A percentile compares a stretch with the other conserved stretches of the same genome.
Evolutionary conservation across 129 eudicot genomes (phyloP).

Genomic region (carrot (Daucus carota)): DNA sequence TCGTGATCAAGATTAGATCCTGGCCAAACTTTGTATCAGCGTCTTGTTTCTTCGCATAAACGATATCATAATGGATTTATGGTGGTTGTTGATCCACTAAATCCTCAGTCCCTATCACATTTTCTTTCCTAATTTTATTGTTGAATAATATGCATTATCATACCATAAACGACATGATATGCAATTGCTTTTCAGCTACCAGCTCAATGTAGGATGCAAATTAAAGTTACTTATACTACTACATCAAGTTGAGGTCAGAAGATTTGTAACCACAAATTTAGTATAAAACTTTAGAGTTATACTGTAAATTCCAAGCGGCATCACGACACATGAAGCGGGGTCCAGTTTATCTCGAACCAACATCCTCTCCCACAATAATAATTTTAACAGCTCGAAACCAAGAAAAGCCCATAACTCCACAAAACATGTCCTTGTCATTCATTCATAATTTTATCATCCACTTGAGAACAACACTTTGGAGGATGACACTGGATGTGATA

Average conservation of each 20-base stretch:
- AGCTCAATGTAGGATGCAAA: too few relatives aligned
- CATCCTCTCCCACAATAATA: background rate
- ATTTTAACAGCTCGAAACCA: background rate
- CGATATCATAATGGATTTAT: background rate
- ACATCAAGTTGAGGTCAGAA: background rate
- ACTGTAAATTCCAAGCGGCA: background rate
- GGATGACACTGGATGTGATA: background rate
- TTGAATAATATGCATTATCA: background rate
- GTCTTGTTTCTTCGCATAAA: background rate
- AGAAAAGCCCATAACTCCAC: conserved; percentile 10
- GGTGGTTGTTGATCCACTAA: background rate
- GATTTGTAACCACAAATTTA: background rate
- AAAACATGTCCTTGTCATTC: background rate
- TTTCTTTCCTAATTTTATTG: background rate
- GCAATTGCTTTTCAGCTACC: background rate
- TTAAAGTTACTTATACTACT: too few relatives aligned
- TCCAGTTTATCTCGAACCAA: conserved; percentile 1
- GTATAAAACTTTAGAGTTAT: background rate
- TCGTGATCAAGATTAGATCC: too few relatives aligned
- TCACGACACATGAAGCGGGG: background rate
- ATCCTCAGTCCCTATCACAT: background rate
- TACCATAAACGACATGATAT: too few relatives aligned
- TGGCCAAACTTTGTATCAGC: too few relatives aligned
- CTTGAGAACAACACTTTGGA: background rate
- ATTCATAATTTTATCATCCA: background rate